Evolutionary conservation across 805 yeast genomes (phyloP), one percentile per base, ranked within the genome.

Genomic region (Helenozyma baotianmanensis): DNA sequence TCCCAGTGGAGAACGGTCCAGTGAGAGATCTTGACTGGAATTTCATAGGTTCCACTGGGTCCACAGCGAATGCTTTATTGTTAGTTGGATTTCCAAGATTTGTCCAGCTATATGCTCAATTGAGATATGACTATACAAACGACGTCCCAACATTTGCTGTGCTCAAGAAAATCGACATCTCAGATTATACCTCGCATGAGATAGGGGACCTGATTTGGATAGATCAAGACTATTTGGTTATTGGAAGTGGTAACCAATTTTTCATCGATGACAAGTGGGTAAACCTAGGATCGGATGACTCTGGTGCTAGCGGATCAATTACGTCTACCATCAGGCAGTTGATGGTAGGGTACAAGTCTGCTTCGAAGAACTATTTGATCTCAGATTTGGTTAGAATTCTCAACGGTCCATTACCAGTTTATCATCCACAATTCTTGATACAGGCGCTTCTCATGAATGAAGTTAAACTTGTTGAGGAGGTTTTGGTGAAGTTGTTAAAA

Each of bases 171-270:
- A 73, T 87, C 25, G 88, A 82, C 47, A 76, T 89, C 3, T 66
- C 77, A 1, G 70, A 70, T 21, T 83, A 73, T 48, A 88, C 96
- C 0, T 64, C 84, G 0, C 96, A 88, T 52, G 68, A 67, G 11
- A 87, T 89, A 38, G 96, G 96, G 6, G 97, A 89, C 53, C 82
- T 94, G 11, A 68, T 82, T 10, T 90, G 97, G 97, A 63, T 90
- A 42, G 69, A 73, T 29, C 78, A 80, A 48, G 95, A 94, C 1
- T 72, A 78, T 12, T 68, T 89, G 33, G 89, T 84, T 1, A 76
- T 86, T 36, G 96, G 92, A 3, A 70, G 90, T 11, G 97, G 97
- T 0, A 89, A 89, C 56, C 97, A 89, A 53, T 70, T 89, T 29
- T 88, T 84, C 47, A 70, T 89, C 22, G 84, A 84, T 38, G 95